Evolutionary conservation across 805 yeast species (phyloP).

Genomic region (Brettanomyces bruxellensis): DNA sequence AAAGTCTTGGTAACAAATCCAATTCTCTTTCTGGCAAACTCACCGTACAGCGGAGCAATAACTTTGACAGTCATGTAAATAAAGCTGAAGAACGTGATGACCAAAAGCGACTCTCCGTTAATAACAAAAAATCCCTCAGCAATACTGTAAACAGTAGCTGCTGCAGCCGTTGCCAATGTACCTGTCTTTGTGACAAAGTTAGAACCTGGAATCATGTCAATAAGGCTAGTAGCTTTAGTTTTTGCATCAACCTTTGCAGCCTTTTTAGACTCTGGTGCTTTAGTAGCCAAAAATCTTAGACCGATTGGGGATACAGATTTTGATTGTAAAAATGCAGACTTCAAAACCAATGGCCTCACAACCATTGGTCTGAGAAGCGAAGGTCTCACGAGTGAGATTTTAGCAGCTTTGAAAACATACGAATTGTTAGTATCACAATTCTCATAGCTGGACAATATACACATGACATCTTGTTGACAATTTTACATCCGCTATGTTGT

Average conservation of each 20-base stretch:
- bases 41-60: constrained; percentile 90
- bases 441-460: too few species aligned
- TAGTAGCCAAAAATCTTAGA: constrained; percentile 49
- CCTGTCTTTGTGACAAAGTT: constrained; percentile 86
- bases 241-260: constrained; percentile 60
- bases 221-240: constrained; percentile 80
- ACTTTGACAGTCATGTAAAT: constrained; percentile 70
- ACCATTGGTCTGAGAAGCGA: constrained; percentile 8
- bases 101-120: constrained; percentile 87
- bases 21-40: constrained; percentile 83
- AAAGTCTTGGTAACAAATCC: constrained; percentile 44
- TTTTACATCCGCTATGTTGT: too few species aligned
- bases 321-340: constrained; percentile 23
- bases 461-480: too few species aligned
- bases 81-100: constrained; percentile 73
- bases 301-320: constrained; percentile 34
- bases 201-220: constrained; percentile 92
- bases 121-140: constrained; percentile 88
- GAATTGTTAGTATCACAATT: neutral
- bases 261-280: constrained; percentile 2
- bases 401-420: too few species aligned
- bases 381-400: neutral
- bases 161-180: constrained; percentile 87
- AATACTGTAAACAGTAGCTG: constrained; percentile 90
- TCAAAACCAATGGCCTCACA: constrained; percentile 10